Evolutionary conservation across 164 flowering plant genomes (phyloP), one percentile per base, ranked within the genome.

Genomic region (Annona cherimola): DNA sequence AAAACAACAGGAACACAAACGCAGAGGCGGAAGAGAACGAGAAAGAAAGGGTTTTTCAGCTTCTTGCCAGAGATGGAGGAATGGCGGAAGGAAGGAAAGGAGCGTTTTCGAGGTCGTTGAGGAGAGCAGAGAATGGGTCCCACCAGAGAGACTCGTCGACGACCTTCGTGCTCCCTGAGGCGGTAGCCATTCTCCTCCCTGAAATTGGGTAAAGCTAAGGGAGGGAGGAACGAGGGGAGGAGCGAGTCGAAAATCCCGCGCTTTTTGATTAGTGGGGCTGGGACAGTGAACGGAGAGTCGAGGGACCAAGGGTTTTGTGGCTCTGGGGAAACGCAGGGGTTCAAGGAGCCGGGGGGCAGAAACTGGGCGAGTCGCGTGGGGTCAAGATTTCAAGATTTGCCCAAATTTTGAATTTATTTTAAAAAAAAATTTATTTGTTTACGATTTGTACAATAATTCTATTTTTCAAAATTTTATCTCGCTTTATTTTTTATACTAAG

Each of bases 61-160:
- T 45, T 26, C 35, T 50, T 87, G 90, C 97, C 83, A 91, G 84
- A 50, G 76, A 74, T 39, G 91, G 84, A 70, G 82, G 78, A 2
- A 9, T 16, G 77, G 80, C 11, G 2, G 42, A 83, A 19, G 85
- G 65, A 63, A 92, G 79, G 69, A 77, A 76, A 66, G 90, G 74
- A 9, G 79, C 79, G 39, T 82, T 79, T 61, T 93, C 97, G 76
- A 95, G 97, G 35, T 93, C 92, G 66, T 81, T 70, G 75, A 93
- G 85, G 42, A 95, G 78, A 65, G 67, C 63, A 45, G 76, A 46
- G 87, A 93, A 95, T 0, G 99, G 81, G 70, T 91, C 92, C 92
- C 93, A 95, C 97, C 97, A 93, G 41, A 95, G 89, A 63, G 89
- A 88, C 55, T 87, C 79, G 71, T 93, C 97, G 59, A 88, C 89